Base-by-base conservation (phyloP, 768 basidiomycete species). In the Pisolithus albus region DNA sequence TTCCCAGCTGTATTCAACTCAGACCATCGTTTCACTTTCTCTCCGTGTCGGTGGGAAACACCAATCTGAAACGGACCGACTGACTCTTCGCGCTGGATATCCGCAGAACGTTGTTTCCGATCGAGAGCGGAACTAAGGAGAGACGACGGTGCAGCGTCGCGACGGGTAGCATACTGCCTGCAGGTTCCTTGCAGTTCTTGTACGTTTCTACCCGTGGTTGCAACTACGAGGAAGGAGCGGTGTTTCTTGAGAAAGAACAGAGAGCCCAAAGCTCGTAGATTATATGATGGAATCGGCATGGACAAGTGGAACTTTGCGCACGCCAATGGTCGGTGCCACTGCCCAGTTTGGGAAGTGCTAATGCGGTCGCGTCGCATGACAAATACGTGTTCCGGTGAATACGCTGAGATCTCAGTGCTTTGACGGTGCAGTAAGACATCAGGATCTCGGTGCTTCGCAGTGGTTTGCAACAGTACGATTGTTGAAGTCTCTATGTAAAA, bases 41-140 rank as follows among this genome's bases (percentile, higher is more conserved):
- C 77, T 23, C 76, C 77, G 46, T 72, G 76, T 46, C 70, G 74
- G 36, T 79, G 82, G 8, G 81, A 75, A 48, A 88, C 70, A 2
- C 88, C 87, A 1, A 91, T 74, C 53, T 82, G 82, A 58, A 92
- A 92, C 21, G 90, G 88, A 2, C 90, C 90, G 46, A 84, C 82
- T 26, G 76, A 73, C 54, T 86, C 86, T 52, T 79, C 75, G 56
- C 73, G 72, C 46, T 69, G 64, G 21, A 68, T 60, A 18, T 64
- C 56, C 21, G 67, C 49, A 0, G 60, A 53, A 30, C 72, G 68
- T 51, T 76, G 79, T 60, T 72, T 80, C 54, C 80, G 79, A 64
- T 86, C 81, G 49, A 88, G 74, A 9, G 84, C 75, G 55, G 82
- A 79, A 24, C 81, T 79, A 47, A 91, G 78, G 13, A 80, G 62